Evolutionary conservation across 768 basidiomycete species (phyloP).

Genomic region (Mycena floridula): DNA sequence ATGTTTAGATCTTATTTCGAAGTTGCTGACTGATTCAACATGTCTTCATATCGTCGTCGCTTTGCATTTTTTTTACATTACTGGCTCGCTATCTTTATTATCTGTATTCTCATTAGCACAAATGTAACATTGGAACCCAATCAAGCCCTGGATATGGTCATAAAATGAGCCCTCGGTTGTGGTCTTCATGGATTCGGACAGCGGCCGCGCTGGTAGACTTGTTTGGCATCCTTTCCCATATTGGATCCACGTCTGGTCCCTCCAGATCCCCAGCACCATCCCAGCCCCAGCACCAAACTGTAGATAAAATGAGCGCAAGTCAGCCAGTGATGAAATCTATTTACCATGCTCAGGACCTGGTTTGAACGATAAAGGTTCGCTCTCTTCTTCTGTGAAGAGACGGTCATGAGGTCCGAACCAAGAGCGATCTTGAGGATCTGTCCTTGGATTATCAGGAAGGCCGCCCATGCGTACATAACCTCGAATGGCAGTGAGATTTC

Average conservation of each 20-base stretch:
- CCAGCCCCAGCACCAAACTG: slow-evolving; percentile 99
- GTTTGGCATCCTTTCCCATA: slow-evolving; percentile 86
- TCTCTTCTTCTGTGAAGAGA: slow-evolving; percentile 86
- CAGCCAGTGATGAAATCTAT: slow-evolving; percentile 21
- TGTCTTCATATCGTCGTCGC: too few relatives aligned
- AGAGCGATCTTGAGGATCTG: slow-evolving; percentile 94
- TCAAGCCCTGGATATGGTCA: not conserved
- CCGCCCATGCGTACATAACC: slow-evolving; percentile 95
- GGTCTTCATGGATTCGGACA: slow-evolving; percentile 35
- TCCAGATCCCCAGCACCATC: slow-evolving; percentile 98
- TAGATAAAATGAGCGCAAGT: not conserved
- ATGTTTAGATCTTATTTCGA: slow-evolving; percentile 93
- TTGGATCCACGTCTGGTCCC: slow-evolving; percentile 95
- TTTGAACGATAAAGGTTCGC: slow-evolving; percentile 65
- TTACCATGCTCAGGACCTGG: slow-evolving; percentile 83
- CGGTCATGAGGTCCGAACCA: slow-evolving; percentile 99
- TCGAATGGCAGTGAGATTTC: slow-evolving; percentile 93
- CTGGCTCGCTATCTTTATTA: not conserved
- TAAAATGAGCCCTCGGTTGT: not conserved
- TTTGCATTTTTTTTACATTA: not conserved
- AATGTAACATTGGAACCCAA: not conserved
- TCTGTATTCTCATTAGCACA: not conserved
- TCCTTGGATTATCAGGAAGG: slow-evolving; percentile 90
- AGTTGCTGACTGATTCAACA: slow-evolving; percentile 39
- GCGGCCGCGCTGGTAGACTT: slow-evolving; percentile 50